Conservation (phyloP, 495 filamentous ascomycete species). For the Xylona heveae region DNA sequence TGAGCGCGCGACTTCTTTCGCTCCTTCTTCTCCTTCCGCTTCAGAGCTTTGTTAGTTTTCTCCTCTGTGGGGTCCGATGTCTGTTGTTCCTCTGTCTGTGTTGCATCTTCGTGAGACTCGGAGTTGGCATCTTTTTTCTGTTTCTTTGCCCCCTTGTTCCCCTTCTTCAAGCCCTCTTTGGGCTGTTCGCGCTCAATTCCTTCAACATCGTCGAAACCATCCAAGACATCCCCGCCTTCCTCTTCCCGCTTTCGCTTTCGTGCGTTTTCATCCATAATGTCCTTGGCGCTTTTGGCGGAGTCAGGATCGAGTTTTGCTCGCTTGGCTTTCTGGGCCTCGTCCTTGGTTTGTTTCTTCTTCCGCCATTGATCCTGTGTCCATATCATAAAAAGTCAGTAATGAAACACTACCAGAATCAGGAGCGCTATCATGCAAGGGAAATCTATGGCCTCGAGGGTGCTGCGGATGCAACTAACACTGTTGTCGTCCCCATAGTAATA, state of each 20-base stretch:
- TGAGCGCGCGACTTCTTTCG: constrained; percentile 14
- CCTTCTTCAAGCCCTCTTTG: constrained; percentile 6
- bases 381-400: too few species aligned
- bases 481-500: constrained; percentile 76
- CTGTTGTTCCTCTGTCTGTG: not conserved
- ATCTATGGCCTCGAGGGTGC: too few species aligned
- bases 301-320: constrained; percentile 10
- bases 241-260: constrained; percentile 43
- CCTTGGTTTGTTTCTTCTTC: constrained; percentile 59
- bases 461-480: constrained; percentile 38
- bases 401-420: too few species aligned
- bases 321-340: constrained; percentile 46
- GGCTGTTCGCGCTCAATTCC: constrained; percentile 11
- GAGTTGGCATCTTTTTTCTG: constrained; percentile 10
- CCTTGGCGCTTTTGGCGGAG: constrained; percentile 40
- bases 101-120: not conserved
- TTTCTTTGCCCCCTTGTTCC: constrained; percentile 7
- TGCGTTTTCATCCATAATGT: constrained; percentile 47
- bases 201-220: constrained; percentile 9
- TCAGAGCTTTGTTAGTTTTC: constrained; percentile 9
- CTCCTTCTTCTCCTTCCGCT: constrained; percentile 11
- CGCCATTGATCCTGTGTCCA: constrained; percentile 33
- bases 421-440: too few species aligned
- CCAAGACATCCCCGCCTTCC: constrained; percentile 14
- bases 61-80: constrained; percentile 1